Conservation (phyloP, 1,284 basidiomycete genomes). For the Peniophora sp. region DNA sequence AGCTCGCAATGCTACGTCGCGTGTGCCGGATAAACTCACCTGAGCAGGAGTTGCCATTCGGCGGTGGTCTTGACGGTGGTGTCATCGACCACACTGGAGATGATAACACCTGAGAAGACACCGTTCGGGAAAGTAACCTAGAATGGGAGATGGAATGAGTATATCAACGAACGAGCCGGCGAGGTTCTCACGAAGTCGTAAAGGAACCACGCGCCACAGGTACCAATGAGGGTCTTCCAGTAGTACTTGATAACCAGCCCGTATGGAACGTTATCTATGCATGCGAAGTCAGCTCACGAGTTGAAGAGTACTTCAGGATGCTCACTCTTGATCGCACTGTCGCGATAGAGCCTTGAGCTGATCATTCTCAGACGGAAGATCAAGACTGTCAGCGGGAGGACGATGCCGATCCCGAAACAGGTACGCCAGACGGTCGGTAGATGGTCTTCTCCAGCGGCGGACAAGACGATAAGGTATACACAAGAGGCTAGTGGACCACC, state of each 20-base stretch:
- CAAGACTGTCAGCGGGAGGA: constrained; percentile 65
- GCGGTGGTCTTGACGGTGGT: constrained; percentile 49
- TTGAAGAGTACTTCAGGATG: constrained; percentile 6
- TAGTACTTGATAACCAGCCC: constrained; percentile 55
- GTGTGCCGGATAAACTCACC: too few relatives aligned
- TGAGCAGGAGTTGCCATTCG: constrained; percentile 68
- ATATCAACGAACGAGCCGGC: not conserved
- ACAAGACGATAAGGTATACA: constrained; percentile 68
- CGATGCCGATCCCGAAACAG: constrained; percentile 64
- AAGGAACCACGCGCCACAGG: constrained; percentile 59
- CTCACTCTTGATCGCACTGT: constrained; percentile 57
- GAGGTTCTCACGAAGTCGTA: constrained; percentile 58
- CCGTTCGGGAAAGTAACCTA: constrained; percentile 69
- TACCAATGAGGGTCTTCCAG: constrained; percentile 64
- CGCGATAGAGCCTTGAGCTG: constrained; percentile 57
- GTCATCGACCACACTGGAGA: constrained; percentile 49
- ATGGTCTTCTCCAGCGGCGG: constrained; percentile 55
- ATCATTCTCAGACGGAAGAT: constrained; percentile 68
- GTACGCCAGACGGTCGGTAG: constrained; percentile 71
- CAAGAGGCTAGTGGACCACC: constrained; percentile 65
- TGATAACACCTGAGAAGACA: constrained; percentile 56
- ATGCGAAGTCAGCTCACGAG: constrained; percentile 3
- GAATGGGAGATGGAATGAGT: constrained; percentile 1
- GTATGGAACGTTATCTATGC: constrained; percentile 53
- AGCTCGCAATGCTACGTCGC: too few relatives aligned